phyloP scores from a whole-genome alignment of 2,329 filamentous ascomycete species.

The Cordyceps militaris region DNA sequence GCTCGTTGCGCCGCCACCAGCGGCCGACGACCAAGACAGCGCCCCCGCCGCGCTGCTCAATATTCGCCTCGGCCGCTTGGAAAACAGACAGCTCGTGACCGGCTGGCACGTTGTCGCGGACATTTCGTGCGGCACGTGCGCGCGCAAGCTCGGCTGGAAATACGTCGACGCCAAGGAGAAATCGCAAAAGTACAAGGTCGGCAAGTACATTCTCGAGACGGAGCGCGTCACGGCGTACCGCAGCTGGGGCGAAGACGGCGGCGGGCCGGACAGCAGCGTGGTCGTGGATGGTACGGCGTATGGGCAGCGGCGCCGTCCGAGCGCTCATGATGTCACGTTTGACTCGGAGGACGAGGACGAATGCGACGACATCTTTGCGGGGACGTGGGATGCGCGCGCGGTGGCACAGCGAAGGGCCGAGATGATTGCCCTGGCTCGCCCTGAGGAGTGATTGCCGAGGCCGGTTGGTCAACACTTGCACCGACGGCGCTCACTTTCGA shows the following conservation, averaged over 20 bases:
- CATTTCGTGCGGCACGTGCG: slow-evolving; percentile 51
- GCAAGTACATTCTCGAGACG: slow-evolving; percentile 61
- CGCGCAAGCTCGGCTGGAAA: slow-evolving; percentile 57
- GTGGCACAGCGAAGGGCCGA: slow-evolving; percentile 40
- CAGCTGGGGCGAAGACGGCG: slow-evolving; percentile 38
- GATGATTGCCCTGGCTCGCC: slow-evolving; percentile 20
- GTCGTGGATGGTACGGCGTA: slow-evolving; percentile 13
- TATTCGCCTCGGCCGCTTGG: slow-evolving; percentile 45
- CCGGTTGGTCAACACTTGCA: background rate
- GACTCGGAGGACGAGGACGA: slow-evolving; percentile 61
- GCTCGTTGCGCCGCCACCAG: slow-evolving; percentile 41
- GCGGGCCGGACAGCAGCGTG: background rate
- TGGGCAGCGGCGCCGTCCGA: slow-evolving; percentile 9
- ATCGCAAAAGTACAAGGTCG: slow-evolving; percentile 59
- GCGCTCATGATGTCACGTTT: slow-evolving; percentile 39
- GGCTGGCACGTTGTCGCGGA: slow-evolving; percentile 59
- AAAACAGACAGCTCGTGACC: slow-evolving; percentile 53
- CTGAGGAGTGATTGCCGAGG: background rate
- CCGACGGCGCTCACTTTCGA: background rate
- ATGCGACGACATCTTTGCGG: slow-evolving; percentile 58
- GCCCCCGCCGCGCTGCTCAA: slow-evolving; percentile 37
- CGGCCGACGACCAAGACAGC: slow-evolving; percentile 13
- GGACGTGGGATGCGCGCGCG: slow-evolving; percentile 50
- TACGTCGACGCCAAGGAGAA: slow-evolving; percentile 56
- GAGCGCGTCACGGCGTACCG: slow-evolving; percentile 46